Percentiles rank a stretch among this genome's conserved stretches.
Conservation (phyloP, 345 rosid genomes). For the Acer negundo region DNA sequence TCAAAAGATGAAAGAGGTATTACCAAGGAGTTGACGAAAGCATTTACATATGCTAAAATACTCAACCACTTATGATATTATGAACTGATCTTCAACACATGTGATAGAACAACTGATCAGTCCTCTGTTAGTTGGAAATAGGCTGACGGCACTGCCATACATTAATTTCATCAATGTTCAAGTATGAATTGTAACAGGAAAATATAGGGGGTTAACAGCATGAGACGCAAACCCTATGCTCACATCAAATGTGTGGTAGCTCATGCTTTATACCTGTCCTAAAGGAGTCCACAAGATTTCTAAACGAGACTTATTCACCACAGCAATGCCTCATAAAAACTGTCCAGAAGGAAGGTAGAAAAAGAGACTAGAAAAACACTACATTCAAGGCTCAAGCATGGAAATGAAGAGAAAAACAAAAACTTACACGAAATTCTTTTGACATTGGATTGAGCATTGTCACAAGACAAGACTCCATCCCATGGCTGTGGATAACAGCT, state of each 20-base stretch:
- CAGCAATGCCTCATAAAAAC: not conserved
- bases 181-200: not conserved
- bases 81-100: not conserved
- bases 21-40: not conserved
- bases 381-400: not conserved
- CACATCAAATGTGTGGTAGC: not conserved
- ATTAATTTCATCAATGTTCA: not conserved
- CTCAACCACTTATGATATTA: not conserved
- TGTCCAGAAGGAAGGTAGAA: not conserved
- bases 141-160: not conserved
- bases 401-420: not conserved
- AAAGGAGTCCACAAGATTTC: conserved; percentile 2
- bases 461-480: conserved; percentile 92
- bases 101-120: not conserved
- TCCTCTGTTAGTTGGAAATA: conserved; percentile 7
- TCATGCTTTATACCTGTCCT: not conserved
- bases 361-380: not conserved
- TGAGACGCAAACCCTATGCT: not conserved
- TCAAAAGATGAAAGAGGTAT: not conserved
- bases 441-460: conserved; percentile 88
- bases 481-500: conserved; percentile 98
- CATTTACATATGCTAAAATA: not conserved
- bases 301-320: not conserved
- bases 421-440: conserved; percentile 82
- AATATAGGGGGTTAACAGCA: not conserved